Evolutionary conservation across 345 rosid genomes (phyloP).

Genomic region (Citrus medica): DNA sequence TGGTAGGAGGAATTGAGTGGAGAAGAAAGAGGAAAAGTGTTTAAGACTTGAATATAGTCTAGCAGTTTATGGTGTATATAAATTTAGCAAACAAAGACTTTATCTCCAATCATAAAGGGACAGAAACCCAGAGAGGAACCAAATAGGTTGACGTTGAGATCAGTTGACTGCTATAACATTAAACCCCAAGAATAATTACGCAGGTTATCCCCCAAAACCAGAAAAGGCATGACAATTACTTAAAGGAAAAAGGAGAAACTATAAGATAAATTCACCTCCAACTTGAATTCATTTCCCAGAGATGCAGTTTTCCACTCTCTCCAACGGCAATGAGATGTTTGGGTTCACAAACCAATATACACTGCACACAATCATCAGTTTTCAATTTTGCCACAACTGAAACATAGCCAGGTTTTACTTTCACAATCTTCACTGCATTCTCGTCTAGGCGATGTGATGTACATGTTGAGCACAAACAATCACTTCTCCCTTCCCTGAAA

Average conservation of each 20-base stretch:
- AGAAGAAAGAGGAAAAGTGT: background rate
- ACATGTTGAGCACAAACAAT: conserved; percentile 77
- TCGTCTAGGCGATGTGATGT: conserved; percentile 46
- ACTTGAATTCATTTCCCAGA: conserved; percentile 73
- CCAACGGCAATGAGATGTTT: conserved; percentile 58
- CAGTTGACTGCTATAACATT: conserved; percentile 3
- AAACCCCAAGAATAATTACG: background rate
- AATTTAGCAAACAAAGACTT: background rate
- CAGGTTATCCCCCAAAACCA: background rate
- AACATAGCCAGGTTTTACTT: conserved; percentile 63
- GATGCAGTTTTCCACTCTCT: conserved; percentile 63
- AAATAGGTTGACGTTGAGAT: background rate
- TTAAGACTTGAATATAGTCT: background rate
- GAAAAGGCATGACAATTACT: background rate
- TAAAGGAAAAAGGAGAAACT: conserved; percentile 7
- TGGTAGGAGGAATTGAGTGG: background rate
- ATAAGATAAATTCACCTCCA: conserved; percentile 63
- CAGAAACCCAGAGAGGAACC: background rate
- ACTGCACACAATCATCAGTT: conserved; percentile 47
- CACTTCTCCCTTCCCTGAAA: conserved; percentile 60
- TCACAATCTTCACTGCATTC: conserved; percentile 60
- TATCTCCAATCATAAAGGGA: background rate
- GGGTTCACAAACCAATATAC: conserved; percentile 64
- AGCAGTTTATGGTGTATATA: background rate
- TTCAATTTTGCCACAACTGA: conserved; percentile 57